phyloP scores from a whole-genome alignment of 2,329 filamentous ascomycete genomes.

The Fusarium continuum region DNA sequence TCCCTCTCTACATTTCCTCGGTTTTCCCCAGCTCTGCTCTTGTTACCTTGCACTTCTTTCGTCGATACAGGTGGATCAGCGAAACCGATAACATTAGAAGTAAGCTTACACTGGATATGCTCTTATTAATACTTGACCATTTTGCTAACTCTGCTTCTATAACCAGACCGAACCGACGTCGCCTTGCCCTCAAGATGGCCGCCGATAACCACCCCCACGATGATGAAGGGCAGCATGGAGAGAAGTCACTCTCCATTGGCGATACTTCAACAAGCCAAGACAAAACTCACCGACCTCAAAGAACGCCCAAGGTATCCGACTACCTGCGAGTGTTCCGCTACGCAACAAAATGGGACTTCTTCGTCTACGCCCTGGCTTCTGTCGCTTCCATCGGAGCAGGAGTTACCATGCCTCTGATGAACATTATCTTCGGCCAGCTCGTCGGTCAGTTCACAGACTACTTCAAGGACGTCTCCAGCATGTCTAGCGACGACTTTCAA shows the following conservation, averaged over 20 bases:
- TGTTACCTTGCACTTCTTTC: neutral
- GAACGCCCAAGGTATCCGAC: slow-evolving; percentile 30
- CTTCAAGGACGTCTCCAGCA: slow-evolving; percentile 35
- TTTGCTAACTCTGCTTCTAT: neutral
- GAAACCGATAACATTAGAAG: no score
- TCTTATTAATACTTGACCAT: fast-evolving
- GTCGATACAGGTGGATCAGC: no score
- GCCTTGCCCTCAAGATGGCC: neutral
- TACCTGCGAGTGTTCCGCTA: slow-evolving; percentile 46
- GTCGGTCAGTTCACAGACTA: slow-evolving; percentile 44
- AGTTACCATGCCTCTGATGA: slow-evolving; percentile 50
- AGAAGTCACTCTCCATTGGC: neutral
- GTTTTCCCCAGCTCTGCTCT: no score
- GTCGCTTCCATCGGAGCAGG: slow-evolving; percentile 48
- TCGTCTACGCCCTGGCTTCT: slow-evolving; percentile 42
- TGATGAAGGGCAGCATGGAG: neutral
- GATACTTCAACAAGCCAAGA: neutral
- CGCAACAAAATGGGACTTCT: slow-evolving; percentile 46
- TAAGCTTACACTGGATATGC: neutral
- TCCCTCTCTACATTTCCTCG: no score
- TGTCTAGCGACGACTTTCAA: slow-evolving; percentile 14
- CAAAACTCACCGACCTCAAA: neutral
- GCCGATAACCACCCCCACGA: neutral
- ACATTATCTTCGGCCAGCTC: slow-evolving; percentile 49
- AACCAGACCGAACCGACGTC: fast-evolving